Evolutionary conservation across 2,329 filamentous ascomycete species (phyloP), one percentile per base, ranked within the genome.

Genomic region (Sclerotinia glacialis): DNA sequence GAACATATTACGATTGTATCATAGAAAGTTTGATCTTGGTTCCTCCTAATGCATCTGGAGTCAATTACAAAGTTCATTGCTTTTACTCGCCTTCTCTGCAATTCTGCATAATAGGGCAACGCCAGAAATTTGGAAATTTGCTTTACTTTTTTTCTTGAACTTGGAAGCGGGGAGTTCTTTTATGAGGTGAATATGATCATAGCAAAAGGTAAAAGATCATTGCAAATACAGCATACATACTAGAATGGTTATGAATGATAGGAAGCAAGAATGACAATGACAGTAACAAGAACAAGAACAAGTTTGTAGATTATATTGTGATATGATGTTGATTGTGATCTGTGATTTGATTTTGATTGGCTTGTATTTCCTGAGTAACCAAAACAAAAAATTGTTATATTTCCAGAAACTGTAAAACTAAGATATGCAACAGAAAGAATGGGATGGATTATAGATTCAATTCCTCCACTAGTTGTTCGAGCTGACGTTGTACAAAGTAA

Each of bases 21-120:
- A 65, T 65, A 65, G 46, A 59, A 50, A 49, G 54, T 50, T 59
- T 65, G 54, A 42, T 44, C 31, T n/a, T 60, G 58, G 58, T 52
- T 50, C 26, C 46, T 50, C 60, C 26, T 50, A 50, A 59, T 23
- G 14, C 46, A 65, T 44, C 16, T 60, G 64, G 56, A 34, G 50
- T 53, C 46, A 50, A 42, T 52, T 18, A 46, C n/a, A 49, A 61
- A 49, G 58, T 61, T 26, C 44, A 47, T 37, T 61, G 21, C 37
- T 64, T 46, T 64, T 18, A n/a, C 50, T 65, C 44, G 34, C n/a
- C 34, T 59, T 65, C n/a, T 47, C 64, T 65, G 55, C 53, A 31
- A 58, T 60, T 60, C 54, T 60, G 64, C 64, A 65, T 60, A 65
- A 60, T 65, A 65, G 54, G 64, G 54, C 44, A 65, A 65, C 44